Evolutionary conservation across 176 grass and related monocot genomes (phyloP).

Genomic region (Themeda triandra): DNA sequence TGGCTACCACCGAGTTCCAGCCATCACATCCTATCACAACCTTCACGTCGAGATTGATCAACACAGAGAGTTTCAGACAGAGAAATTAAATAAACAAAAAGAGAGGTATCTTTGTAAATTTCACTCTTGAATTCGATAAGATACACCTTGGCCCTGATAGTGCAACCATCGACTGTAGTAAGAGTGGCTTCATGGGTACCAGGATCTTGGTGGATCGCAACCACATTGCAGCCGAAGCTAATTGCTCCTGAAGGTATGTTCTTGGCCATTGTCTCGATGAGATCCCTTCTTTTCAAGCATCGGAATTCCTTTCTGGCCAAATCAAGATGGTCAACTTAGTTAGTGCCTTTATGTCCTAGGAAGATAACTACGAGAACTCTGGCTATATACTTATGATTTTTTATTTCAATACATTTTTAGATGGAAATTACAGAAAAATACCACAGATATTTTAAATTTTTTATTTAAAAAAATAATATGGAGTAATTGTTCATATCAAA

Average conservation of each 20-base stretch:
- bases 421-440: too few relatives aligned
- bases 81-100: too few relatives aligned
- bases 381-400: too few relatives aligned
- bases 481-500: too few relatives aligned
- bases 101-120: too few relatives aligned
- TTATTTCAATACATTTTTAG: too few relatives aligned
- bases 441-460: too few relatives aligned
- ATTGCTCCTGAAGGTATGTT: constrained; percentile 10
- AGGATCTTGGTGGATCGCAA: background rate
- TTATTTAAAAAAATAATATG: too few relatives aligned
- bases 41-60: background rate
- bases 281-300: constrained; percentile 33
- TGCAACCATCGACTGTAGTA: background rate
- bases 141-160: constrained; percentile 33
- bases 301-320: constrained; percentile 12
- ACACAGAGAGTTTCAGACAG: background rate
- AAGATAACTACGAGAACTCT: too few relatives aligned
- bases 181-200: constrained; percentile 13
- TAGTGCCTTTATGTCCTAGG: too few relatives aligned
- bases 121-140: too few relatives aligned
- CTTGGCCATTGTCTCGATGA: constrained; percentile 27
- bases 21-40: constrained; percentile 19
- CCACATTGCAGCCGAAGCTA: constrained; percentile 32
- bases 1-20: background rate
- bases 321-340: too few relatives aligned